A percentile compares a stretch with the other conserved stretches of the same genome.
Conservation (phyloP, 2,329 filamentous ascomycete genomes). For the Triangularia verruculosa region DNA sequence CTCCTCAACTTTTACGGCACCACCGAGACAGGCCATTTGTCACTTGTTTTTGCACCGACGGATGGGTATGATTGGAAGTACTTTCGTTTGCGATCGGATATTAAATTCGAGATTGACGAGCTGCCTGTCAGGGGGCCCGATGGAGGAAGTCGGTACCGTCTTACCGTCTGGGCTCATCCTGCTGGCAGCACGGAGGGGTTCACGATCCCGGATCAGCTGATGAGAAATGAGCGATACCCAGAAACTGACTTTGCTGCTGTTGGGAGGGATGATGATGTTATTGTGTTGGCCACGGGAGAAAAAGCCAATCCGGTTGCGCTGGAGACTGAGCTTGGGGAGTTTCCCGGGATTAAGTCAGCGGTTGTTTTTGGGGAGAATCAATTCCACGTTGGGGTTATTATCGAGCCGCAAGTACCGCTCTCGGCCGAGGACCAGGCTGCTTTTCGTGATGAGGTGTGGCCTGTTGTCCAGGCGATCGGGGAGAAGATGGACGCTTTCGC, state of each 20-base stretch:
- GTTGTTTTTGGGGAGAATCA: background rate
- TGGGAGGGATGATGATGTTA: background rate
- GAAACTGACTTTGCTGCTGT: background rate
- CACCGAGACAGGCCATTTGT: background rate
- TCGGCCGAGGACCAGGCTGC: background rate
- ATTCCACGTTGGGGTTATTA: background rate
- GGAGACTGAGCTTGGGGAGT: background rate
- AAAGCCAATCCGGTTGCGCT: background rate
- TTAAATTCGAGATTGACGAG: background rate
- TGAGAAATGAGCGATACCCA: background rate
- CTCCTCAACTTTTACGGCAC: conserved; percentile 2
- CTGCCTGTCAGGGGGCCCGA: too few species aligned
- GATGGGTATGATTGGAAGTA: background rate
- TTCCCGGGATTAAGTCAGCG: background rate
- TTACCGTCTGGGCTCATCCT: too few species aligned
- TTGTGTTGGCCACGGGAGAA: background rate
- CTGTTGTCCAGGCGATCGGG: background rate
- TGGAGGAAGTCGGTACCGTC: too few species aligned
- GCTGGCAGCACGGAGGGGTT: background rate
- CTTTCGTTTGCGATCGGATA: background rate
- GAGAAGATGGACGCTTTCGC: background rate
- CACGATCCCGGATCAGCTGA: background rate
- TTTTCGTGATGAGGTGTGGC: background rate
- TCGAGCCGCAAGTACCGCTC: background rate
- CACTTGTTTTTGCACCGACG: background rate